Evolutionary conservation across 805 yeast genomes (phyloP).

Genomic region (Candida broadrunensis): DNA sequence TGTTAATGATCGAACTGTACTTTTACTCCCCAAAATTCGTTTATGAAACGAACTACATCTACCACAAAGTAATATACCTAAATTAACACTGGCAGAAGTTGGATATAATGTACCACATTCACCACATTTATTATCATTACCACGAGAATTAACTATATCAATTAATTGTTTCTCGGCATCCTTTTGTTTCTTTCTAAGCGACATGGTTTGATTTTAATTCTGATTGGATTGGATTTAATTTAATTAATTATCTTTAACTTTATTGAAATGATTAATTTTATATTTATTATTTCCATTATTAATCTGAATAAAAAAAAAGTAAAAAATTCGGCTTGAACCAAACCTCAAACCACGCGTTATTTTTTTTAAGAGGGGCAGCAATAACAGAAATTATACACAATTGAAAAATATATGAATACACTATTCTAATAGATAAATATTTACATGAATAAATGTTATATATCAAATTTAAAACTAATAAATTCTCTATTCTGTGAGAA

Average conservation of each 20-base stretch:
- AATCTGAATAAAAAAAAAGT: too few species aligned
- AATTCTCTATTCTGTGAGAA: too few species aligned
- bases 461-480: too few species aligned
- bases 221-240: too few species aligned
- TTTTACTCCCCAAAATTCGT: constrained; percentile 51
- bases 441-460: background rate
- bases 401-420: too few species aligned
- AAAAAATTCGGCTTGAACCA: too few species aligned
- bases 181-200: constrained; percentile 39
- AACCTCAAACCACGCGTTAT: too few species aligned
- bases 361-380: too few species aligned
- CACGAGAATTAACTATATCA: constrained; percentile 55
- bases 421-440: too few species aligned
- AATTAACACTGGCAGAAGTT: constrained; percentile 47
- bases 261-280: background rate
- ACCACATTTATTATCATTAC: constrained; percentile 70
- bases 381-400: too few species aligned
- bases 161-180: constrained; percentile 51
- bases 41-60: constrained; percentile 81
- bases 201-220: too few species aligned
- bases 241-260: too few species aligned
- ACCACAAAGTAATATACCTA: constrained; percentile 79
- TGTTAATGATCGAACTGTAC: constrained; percentile 69
- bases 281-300: background rate
- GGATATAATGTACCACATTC: constrained; percentile 73